Base-by-base conservation (phyloP, 345 rosid species). In the Eucalyptus marginata region DNA sequence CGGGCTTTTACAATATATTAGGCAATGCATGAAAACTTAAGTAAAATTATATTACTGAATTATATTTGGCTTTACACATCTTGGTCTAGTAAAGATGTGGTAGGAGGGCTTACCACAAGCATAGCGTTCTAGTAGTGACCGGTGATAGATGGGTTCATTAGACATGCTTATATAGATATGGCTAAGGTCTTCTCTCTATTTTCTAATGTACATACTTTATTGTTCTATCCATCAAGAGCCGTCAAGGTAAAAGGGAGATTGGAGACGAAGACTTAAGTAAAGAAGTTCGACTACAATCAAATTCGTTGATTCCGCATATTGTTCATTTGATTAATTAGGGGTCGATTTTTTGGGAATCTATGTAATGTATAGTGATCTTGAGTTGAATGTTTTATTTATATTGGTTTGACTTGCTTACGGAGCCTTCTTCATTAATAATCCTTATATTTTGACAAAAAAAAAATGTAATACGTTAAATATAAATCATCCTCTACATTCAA, bases 351-450 rank as follows among this genome's bases (percentile, higher is more conserved):
- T 13, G 68, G 71, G 4, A 29, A 62, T 62, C 71, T 27, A 62
- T 29, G 18, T 64, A n/a, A 59, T 51, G 9, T 51, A 51, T 51
- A 51, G 22, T 51, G 56, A 17, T 51, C 56, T 51, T 17, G 56
- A 51, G 56, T 51, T 1, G 56, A 51, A 17, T 17, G 4, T 51
- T 17, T 51, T 51, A 51, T 51, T 51, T 51, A 51, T 17, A 51
- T 51, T 51, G 56, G 9, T 4, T 51, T 0, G 56, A 51, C 56
- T 51, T 51, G 9, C 56, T 51, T 17, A 17, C 0, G 2, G 4
- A 51, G 56, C 0, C 4, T 7, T 51, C 56, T 51, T 51, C 56
- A 51, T 50, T 50, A 50, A 50, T 50, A 50, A 52, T 18, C 58
- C 58, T 52, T 52, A 25, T 52, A 52, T 52, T 52, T 52, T 52